Evolutionary conservation across 1,139 yeast genomes (phyloP), one percentile per base, ranked within the genome.

Genomic region (Candida smagusa): DNA sequence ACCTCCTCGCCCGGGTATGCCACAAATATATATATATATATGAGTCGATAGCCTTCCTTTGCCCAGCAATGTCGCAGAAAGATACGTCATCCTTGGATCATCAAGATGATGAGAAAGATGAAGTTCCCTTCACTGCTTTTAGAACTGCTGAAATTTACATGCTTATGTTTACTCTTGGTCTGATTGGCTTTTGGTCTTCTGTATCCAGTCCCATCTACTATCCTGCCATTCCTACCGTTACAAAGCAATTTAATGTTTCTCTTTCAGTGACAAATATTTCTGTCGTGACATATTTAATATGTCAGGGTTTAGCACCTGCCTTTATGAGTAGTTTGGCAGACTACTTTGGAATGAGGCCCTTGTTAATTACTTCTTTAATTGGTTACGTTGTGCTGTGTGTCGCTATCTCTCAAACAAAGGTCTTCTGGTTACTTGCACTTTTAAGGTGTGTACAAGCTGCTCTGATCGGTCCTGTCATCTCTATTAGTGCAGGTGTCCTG

Each of bases 291-390:
- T 68, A 67, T 41, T 54, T 67, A 30, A 9, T 68, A 8, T 57
- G 60, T 34, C 73, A 68, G 46, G 74, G 73, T 2, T 35, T 67
- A 1, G 48, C 60, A 2, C 95, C 95, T 1, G 70, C 83, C 3
- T 47, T 85, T 4, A 65, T 80, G 56, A 80, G 84, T 0, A 69
- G 80, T 1, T 45, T 84, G n/a, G 81, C 92, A 0, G 95, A 86
- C 52, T 52, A 65, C 1, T 63, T 70, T 38, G 95, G 95, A 0
- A 68, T 94, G 41, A 56, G 94, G 29, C 92, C 94, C 0, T 70
- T 82, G 0, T 63, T 79, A 8, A 36, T 84, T 12, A 39, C 57
- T 3, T 82, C 88, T 42, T 60, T 82, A 33, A 12, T 68, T 0
- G 61, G 79, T 2, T 83, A 75, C 42, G 65, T 79, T 7, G 79